Evolutionary conservation across 495 filamentous ascomycete genomes (phyloP).

Genomic region (Mycothermus thermophilus): DNA sequence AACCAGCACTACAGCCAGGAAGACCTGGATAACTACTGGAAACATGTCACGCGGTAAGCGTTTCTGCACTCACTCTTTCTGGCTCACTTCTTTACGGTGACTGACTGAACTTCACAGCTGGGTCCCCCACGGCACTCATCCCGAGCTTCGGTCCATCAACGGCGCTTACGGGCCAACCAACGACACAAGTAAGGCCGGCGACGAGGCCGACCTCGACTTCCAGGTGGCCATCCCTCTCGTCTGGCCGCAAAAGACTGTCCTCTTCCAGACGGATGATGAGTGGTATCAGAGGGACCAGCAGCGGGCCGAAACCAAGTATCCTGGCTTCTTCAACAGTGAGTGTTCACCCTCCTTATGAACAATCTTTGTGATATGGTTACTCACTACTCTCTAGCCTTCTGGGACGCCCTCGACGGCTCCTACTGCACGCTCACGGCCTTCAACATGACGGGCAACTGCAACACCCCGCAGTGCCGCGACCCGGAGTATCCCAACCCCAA

Average conservation of each 20-base stretch:
- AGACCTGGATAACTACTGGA: conserved; percentile 49
- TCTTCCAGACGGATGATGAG: conserved; percentile 47
- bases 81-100: background rate
- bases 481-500: conserved; percentile 42
- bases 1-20: conserved; percentile 31
- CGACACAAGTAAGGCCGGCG: conserved; percentile 16
- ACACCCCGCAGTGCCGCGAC: conserved; percentile 25
- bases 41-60: conserved; percentile 26
- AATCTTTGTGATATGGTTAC: conserved; percentile 7
- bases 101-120: conserved; percentile 10
- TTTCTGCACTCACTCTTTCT: conserved; percentile 1
- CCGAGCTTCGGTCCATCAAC: conserved; percentile 25
- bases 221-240: conserved; percentile 28
- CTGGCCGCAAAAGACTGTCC: conserved; percentile 44
- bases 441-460: conserved; percentile 20
- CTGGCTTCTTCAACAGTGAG: conserved; percentile 38
- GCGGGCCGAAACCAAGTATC: conserved; percentile 9
- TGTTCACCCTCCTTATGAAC: conserved; percentile 29
- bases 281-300: conserved; percentile 23
- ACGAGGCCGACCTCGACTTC: conserved; percentile 24
- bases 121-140: conserved; percentile 23
- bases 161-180: conserved; percentile 24
- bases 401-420: conserved; percentile 44
- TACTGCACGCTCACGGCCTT: conserved; percentile 40
- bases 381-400: conserved; percentile 22